phyloP scores from a whole-genome alignment of 306 rosid species.

The Gynostemma pentaphyllum region DNA sequence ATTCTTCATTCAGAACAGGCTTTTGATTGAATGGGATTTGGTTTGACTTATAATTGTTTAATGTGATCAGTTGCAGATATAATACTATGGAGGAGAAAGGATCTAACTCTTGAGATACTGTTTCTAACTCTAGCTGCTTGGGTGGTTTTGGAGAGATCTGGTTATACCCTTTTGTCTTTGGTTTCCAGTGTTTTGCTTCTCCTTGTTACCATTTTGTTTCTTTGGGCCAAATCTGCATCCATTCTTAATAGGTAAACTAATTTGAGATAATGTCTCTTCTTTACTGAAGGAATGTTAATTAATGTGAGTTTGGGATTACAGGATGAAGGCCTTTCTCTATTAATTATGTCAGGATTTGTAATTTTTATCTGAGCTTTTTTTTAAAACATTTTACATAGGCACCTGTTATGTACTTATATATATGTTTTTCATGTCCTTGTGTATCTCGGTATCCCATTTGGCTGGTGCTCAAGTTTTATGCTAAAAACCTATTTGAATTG shows the following conservation, averaged over 20 bases:
- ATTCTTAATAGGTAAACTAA: constrained; percentile 74
- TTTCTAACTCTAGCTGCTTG: constrained; percentile 51
- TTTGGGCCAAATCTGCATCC: constrained; percentile 96
- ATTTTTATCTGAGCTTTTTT: neutral
- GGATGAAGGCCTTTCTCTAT: neutral
- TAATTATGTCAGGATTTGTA: neutral
- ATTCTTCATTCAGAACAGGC: neutral
- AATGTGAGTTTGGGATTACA: neutral
- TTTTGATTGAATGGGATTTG: constrained; percentile 3
- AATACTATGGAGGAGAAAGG: constrained; percentile 74
- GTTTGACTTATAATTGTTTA: constrained; percentile 13
- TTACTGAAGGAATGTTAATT: neutral
- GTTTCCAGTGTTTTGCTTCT: constrained; percentile 84
- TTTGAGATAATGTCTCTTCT: constrained; percentile 10
- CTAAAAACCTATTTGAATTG: too few relatives aligned
- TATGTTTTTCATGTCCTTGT: neutral
- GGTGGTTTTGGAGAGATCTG: constrained; percentile 90
- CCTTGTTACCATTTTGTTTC: constrained; percentile 67
- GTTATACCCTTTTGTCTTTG: constrained; percentile 82
- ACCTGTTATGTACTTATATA: neutral
- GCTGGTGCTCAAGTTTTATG: too few relatives aligned
- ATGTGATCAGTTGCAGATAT: constrained; percentile 72
- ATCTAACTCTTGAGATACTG: constrained; percentile 53
- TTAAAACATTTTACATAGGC: neutral
- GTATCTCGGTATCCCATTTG: neutral